Base-by-base conservation (phyloP, 257 asterid species). In the Gentiana macrophylla region DNA sequence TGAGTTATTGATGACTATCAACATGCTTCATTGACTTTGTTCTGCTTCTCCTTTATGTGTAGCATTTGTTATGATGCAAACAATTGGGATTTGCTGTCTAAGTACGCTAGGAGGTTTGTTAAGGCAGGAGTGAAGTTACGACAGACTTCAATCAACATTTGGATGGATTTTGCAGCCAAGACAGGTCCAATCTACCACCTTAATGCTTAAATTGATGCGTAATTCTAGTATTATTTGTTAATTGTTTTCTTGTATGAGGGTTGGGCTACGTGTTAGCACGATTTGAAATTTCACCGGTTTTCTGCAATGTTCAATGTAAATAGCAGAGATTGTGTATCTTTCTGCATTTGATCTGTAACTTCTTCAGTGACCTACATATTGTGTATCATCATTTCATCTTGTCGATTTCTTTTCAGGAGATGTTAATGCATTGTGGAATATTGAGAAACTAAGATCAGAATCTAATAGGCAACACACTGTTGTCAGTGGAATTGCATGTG, bases 111-210 rank as follows among this genome's bases (percentile, higher is more conserved):
- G 77, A 77, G 79, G 71, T 85, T 88, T 63, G 72, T 77, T 62
- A 75, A 46, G 57, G 87, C 86, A 33, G 94, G 89, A 69, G 85
- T 83, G 50, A 82, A 65, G 41, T 81, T 88, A 49, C 71, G 97
- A 50, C 85, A 72, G 80, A 55, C 72, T 71, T 68, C 97, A 61
- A 80, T 83, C 64, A 91, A 80, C 35, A 43, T 63, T 62, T 92
- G 95, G 99, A 92, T 92, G 95, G 95, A 86, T 32, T 78, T 83
- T 76, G 84, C 97, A 54, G 82, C 91, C 33, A 81, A 59, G 65
- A 77, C 65, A 74, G 99, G 99, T 85, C 53, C 67, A 51, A 7
- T 35, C 33, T 56, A 37, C 32, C 73, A 35, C 59, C 55, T 34
- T 55, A 59, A 47, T 41, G 24, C 59, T 41, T 2, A 41, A 24